Conservation (phyloP, 345 rosid genomes). For the Eucalyptus regnans region DNA sequence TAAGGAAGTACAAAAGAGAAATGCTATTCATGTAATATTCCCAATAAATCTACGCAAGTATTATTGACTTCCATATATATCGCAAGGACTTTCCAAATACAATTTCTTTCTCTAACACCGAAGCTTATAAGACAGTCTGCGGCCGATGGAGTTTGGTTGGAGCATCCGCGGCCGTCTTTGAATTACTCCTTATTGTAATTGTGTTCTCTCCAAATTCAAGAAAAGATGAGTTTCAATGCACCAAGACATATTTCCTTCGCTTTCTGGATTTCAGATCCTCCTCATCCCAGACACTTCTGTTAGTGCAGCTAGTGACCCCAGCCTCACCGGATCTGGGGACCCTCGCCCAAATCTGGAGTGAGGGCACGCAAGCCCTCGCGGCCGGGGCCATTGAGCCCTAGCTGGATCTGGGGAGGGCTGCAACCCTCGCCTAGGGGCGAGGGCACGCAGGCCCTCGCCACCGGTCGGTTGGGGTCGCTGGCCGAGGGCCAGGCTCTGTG, state of each 20-base stretch:
- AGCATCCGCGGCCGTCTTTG: neutral
- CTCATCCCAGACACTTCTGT: neutral
- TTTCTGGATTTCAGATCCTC: neutral
- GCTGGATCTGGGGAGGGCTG: too few relatives aligned
- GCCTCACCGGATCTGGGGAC: too few relatives aligned
- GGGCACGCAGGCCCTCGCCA: too few relatives aligned
- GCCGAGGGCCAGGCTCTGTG: rapidly evolving
- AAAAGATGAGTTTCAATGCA: neutral
- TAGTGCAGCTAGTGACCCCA: rapidly evolving
- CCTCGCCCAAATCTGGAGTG: too few relatives aligned
- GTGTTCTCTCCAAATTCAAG: neutral
- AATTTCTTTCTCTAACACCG: neutral
- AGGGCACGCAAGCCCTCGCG: too few relatives aligned
- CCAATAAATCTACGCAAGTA: neutral
- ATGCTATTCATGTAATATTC: neutral
- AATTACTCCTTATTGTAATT: neutral
- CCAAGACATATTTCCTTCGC: neutral
- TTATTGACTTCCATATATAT: neutral
- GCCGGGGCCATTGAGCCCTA: too few relatives aligned
- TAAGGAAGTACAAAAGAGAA: too few relatives aligned
- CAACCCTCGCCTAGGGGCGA: too few relatives aligned
- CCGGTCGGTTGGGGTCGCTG: too few relatives aligned
- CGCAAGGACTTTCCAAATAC: neutral
- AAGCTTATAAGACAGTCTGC: neutral
- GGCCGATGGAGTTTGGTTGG: neutral